Base-by-base conservation (phyloP, 1,139 yeast genomes). In the Pichia sp. region DNA sequence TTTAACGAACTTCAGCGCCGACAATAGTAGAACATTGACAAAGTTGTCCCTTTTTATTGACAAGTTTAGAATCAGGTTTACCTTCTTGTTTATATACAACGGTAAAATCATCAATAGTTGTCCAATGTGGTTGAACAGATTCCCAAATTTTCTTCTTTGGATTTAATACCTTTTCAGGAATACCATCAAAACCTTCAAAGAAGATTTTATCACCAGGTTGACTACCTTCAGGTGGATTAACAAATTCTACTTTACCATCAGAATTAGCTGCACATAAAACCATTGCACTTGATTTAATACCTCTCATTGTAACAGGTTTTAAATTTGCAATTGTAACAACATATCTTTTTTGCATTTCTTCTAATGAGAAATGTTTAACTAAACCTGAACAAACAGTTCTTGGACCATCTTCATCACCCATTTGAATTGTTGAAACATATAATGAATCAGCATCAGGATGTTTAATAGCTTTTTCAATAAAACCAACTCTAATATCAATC, bases 91-190 rank as follows among this genome's bases (percentile, higher is more conserved):
- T 82, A 74, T 77, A 90, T 50, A 87, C 76, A 40, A 90, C 96
- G 62, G 86, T 87, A 50, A 82, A 75, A 42, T 70, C 68, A 37
- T 80, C 94, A 56, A 72, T 80, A 38, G 97, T 90, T 48, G 92
- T 71, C 74, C 92, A 90, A 49, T 76, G 73, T 42, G 97, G 97
- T 73, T 94, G 98, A 54, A 87, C 73, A 43, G 90, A 76, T 74
- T 94, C 99, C 92, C 96, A 94, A 53, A 92, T 74, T 78, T 94
- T 94, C 85, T 92, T 94, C 82, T 94, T 94, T 58, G 99, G 98
- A 71, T 92, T 90, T 67, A 94, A 75, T 63, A 83, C 94, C 63
- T 87, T 79, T 68, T 89, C 95, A 54, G 99, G 98, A 47, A 76
- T 78, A 53, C 87, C 87, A 59, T 87, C 82, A 65, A 72, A 89